Evolutionary conservation across 78 protist species (phyloP), one percentile per base, ranked within the genome.

Genomic region (Goniomonas avonlea): DNA sequence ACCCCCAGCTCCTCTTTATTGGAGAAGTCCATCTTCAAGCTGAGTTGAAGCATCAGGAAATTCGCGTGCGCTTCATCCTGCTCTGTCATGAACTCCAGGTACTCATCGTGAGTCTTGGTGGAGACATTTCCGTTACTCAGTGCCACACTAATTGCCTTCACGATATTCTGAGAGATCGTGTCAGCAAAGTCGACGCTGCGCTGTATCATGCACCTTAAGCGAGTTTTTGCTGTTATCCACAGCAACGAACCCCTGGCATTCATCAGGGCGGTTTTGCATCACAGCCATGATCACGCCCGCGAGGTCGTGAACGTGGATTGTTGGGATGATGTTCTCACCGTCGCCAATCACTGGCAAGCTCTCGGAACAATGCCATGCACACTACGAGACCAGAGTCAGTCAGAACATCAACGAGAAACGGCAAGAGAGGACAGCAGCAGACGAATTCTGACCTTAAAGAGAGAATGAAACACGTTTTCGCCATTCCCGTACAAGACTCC

Each of bases 401-500:
- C n/a, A n/a, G n/a, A n/a, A n/a, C n/a, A n/a, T n/a, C n/a, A n/a
- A n/a, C n/a, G n/a, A n/a, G n/a, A n/a, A n/a, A n/a, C n/a, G n/a
- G n/a, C n/a, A n/a, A n/a, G n/a, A n/a, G n/a, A n/a, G n/a, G n/a
- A n/a, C n/a, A n/a, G n/a, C n/a, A n/a, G n/a, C n/a, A n/a, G 53
- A 13, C 53, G 53, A 9, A 45, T 9, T 9, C 53, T 45, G 53
- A 45, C 53, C 53, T 37, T 31, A 43, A 63, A 63, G 35, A 63
- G 45, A 5, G 71, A 63, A 43, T 63, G 71, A 27, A 63, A 5
- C 25, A 63, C 71, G 43, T 43, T 25, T 27, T 63, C 71, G 1
- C 71, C 71, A 43, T 43, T 37, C 47, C 71, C 71, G 43, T 63
- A 63, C 71, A 38, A 43, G 47, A 63, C 38, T 15, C 71, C 71